These are phyloP conservation scores for Cordyceps javanica DNA, from an alignment of 2,329 filamentous ascomycete genomes.

Conservation along the genomic window DNA sequence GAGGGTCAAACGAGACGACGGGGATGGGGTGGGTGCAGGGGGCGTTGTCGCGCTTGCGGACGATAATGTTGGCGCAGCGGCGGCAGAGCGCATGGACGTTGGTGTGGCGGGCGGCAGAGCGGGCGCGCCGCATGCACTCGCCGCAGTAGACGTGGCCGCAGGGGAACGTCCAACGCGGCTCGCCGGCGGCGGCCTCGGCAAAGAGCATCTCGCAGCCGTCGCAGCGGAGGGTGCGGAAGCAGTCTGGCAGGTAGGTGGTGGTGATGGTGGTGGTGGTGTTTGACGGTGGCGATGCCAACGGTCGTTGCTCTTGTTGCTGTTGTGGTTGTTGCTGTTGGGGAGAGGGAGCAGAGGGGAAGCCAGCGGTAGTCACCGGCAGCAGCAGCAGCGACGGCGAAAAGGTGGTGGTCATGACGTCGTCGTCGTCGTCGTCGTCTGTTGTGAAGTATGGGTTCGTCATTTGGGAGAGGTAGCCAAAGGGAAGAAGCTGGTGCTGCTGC, in stretches of 20 bases:
- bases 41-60: constrained; percentile 2
- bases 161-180: constrained; percentile 9
- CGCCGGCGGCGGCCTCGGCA: neutral
- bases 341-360: too few relatives aligned
- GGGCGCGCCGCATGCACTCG: neutral
- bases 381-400: neutral
- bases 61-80: constrained; percentile 1
- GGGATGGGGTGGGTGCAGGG: constrained; percentile 10
- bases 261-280: neutral
- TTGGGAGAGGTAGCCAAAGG: constrained; percentile 1
- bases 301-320: neutral
- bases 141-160: constrained; percentile 13
- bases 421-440: neutral
- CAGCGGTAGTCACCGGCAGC: too few relatives aligned
- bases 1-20: neutral
- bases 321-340: too few relatives aligned
- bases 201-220: constrained; percentile 14
- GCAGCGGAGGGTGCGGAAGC: constrained; percentile 10
- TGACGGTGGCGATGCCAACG: neutral
- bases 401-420: neutral
- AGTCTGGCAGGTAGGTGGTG: neutral
- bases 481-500: constrained; percentile 1
- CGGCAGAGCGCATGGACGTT: neutral
- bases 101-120: neutral
- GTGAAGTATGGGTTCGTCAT: neutral